These are phyloP conservation scores for Amanita phalloides DNA, from an alignment of 768 basidiomycete genomes.

Conservation along the genomic window DNA sequence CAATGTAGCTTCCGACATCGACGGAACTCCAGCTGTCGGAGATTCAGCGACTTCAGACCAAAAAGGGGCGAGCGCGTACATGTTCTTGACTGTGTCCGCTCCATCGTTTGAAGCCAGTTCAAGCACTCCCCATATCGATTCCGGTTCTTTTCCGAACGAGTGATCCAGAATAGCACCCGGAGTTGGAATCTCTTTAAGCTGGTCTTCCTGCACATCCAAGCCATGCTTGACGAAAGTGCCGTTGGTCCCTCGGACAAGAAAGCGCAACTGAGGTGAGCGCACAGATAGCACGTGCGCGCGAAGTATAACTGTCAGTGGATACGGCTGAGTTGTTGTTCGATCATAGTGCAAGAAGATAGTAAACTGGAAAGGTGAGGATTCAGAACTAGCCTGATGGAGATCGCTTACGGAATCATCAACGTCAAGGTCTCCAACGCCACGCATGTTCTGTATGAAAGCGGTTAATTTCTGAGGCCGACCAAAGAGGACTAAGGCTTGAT, in stretches of 20 bases:
- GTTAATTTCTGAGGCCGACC: constrained; percentile 62
- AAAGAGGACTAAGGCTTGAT: constrained; percentile 68
- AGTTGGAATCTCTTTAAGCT: constrained; percentile 46
- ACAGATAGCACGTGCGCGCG: constrained; percentile 64
- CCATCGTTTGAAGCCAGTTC: constrained; percentile 44
- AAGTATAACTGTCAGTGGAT: constrained; percentile 57
- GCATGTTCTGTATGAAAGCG: constrained; percentile 58
- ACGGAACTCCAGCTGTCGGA: constrained; percentile 49
- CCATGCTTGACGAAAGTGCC: constrained; percentile 72
- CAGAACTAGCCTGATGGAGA: not conserved
- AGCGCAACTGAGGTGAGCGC: constrained; percentile 56
- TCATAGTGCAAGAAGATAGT: constrained; percentile 43
- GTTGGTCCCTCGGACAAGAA: constrained; percentile 56
- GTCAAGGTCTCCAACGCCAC: constrained; percentile 50
- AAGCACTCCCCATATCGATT: constrained; percentile 49
- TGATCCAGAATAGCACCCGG: constrained; percentile 33
- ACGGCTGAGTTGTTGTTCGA: constrained; percentile 24
- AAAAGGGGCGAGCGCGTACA: constrained; percentile 15
- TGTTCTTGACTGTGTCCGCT: constrained; percentile 24
- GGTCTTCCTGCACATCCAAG: constrained; percentile 70
- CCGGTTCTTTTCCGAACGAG: constrained; percentile 51
- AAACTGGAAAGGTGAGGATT: constrained; percentile 23
- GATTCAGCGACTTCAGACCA: constrained; percentile 6
- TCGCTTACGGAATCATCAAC: constrained; percentile 55
- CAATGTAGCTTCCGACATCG: constrained; percentile 46